Evolutionary conservation across 192 early-diverging fungal species (phyloP), one percentile per base, ranked within the genome.

Genomic region (Backusella australiensis): DNA sequence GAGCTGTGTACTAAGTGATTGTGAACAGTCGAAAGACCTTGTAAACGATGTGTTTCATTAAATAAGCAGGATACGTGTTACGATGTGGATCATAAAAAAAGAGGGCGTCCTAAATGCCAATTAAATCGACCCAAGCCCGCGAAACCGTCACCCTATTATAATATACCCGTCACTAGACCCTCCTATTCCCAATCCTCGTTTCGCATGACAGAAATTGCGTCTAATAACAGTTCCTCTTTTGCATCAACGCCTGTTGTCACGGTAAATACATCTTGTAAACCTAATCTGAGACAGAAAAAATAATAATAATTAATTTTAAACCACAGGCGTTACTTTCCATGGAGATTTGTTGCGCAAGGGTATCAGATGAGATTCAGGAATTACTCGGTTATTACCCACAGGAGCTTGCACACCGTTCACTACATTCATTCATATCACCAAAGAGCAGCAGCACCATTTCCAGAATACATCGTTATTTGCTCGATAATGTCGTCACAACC

Each of bases 81-180:
- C 26, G 94, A 96, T 80, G 91, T 94, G 36, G 90, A 92, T 83
- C 93, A 94, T 81, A 96, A 96, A 79, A 92, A 91, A 70, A 84
- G 94, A 73, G 94, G 94, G 14, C 86, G 94, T 1, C 94, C 94
- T 56, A 91, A 91, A 76, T 80, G 90, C 67, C 86, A 90, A 41
- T 38, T 23, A 21, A 69, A 34, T 63, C 56, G 56, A 63, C 56
- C 56, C 11, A 36, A 69, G 12, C 35, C 34, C 11, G 56, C 23
- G 0, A 63, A 63, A 12, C 23, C 56, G 8, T 63, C 26, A 29
- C 56, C 56, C 12, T 63, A 63, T 14, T 63, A 63, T 12, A 26
- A 63, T 63, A 63, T 63, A 63, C 56, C 56, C 56, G 56, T 63
- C 56, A 26, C 23, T 63, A 63, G 56, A 63, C 56, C 56, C 26